phyloP scores from a whole-genome alignment of 2,329 filamentous ascomycete genomes.

The Claviceps citrina region DNA sequence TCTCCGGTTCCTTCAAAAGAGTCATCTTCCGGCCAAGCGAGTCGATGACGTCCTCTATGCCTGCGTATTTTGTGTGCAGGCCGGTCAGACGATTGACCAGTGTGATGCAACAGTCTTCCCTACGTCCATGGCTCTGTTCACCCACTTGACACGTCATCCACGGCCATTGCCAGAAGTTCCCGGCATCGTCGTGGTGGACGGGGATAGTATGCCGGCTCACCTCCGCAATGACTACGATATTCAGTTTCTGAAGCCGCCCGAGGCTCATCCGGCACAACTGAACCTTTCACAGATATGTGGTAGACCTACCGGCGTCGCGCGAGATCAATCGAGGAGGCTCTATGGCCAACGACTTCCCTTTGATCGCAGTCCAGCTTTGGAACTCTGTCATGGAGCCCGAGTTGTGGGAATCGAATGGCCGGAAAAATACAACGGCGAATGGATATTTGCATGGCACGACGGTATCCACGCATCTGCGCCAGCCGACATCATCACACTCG shows the following conservation, averaged over 20 bases:
- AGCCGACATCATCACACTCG: conserved; percentile 31
- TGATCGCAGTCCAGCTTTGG: conserved; percentile 29
- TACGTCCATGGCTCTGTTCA: conserved; percentile 34
- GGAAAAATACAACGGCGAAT: conserved; percentile 36
- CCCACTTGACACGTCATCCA: conserved; percentile 37
- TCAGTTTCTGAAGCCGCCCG: conserved; percentile 28
- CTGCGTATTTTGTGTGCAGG: conserved; percentile 38
- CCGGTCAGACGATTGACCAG: conserved; percentile 33
- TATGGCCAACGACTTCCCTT: conserved; percentile 31
- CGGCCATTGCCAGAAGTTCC: conserved; percentile 34
- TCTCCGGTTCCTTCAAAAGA: conserved; percentile 40
- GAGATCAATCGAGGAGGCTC: conserved; percentile 30
- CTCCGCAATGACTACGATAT: conserved; percentile 37
- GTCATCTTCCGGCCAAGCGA: conserved; percentile 33
- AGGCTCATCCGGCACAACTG: conserved; percentile 26
- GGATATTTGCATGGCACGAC: conserved; percentile 43
- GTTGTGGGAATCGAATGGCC: conserved; percentile 38
- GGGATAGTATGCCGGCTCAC: conserved; percentile 22
- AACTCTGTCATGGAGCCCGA: conserved; percentile 32
- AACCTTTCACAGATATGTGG: conserved; percentile 23
- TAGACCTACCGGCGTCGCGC: conserved; percentile 30
- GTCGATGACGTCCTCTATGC: conserved; percentile 38
- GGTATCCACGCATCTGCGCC: conserved; percentile 35
- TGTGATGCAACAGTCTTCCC: conserved; percentile 44
- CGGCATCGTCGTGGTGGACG: conserved; percentile 34